Base-by-base conservation (phyloP, 2,329 filamentous ascomycete genomes). In the Nigrospora sphaerica region DNA sequence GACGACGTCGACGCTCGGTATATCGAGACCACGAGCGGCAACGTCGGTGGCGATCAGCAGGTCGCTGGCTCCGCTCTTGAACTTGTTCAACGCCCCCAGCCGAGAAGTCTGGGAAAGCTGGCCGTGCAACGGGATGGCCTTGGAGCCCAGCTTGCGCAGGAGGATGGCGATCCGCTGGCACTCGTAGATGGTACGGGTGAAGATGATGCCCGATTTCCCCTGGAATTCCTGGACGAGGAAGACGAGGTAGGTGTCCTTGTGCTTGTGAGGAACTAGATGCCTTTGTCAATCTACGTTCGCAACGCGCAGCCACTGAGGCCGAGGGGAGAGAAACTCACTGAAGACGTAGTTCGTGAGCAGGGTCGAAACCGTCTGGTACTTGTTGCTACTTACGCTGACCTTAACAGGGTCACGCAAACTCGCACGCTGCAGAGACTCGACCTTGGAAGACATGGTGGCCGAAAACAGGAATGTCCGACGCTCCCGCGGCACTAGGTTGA, bases 21-120 rank as follows among this genome's bases (percentile, higher is more conserved):
- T 95, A 71, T 96, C 91, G 7, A 96, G 75, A 74, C 91, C 92
- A 62, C 91, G 83, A 1, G 91, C 88, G 1, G 91, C 91, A n/a
- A 96, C 88, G 63, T 96, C 91, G 0, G 91, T 96, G 12, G 90
- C 90, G 4, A 96, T 86, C 4, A 98, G 78, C 35, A 98, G 92
- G 54, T 95, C 82, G 37, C 90, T 77, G n/a, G 78, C 80, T 9
- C 84, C 82, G 3, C 85, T 75, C 46, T 86, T 83, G 75, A 98
- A 97, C 63, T 97, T 97, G 63, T 86, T 88, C 10, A 98, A 73
- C 0, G 93, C 88, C 7, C 89, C 91, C 1, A 97, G 71, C 54
- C 93, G 88, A 14, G 88, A 78, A 2, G 87, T 88, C 64, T 98
- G 93, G 1, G 83, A 90, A 43, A 98, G 79, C 61, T 95, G 88